Conservation (phyloP, 768 basidiomycete species). For the Mycena amicta region DNA sequence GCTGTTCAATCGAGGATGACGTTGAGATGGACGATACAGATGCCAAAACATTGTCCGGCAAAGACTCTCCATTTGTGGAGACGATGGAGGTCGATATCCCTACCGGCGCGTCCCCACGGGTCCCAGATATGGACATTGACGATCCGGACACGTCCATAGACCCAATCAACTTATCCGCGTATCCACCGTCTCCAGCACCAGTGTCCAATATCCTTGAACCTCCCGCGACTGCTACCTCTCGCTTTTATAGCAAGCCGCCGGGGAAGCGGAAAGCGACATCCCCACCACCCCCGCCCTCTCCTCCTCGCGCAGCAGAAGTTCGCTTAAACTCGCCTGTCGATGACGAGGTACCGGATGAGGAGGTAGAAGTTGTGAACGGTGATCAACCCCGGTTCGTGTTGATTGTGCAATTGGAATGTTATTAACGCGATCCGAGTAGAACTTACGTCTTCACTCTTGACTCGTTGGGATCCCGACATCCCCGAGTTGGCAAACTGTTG, state of each 20-base stretch:
- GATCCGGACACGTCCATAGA: conserved; percentile 12
- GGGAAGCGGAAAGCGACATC: conserved; percentile 17
- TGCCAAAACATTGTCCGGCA: not conserved
- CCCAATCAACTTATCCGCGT: conserved; percentile 3
- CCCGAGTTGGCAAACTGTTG: conserved; percentile 62
- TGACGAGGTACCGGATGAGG: conserved; percentile 15
- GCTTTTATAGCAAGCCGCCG: conserved; percentile 17
- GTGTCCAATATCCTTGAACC: not conserved
- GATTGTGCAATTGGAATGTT: not conserved
- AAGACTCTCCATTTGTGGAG: conserved; percentile 9
- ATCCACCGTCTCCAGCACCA: not conserved
- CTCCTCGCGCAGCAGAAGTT: conserved; percentile 3
- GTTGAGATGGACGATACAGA: not conserved
- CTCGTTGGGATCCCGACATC: conserved; percentile 79
- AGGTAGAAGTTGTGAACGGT: conserved; percentile 32
- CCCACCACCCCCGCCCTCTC: conserved; percentile 2
- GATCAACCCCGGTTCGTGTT: conserved; percentile 19
- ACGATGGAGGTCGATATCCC: conserved; percentile 4
- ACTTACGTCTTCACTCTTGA: conserved; percentile 89
- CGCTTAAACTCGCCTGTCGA: conserved; percentile 1
- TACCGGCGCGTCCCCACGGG: not conserved
- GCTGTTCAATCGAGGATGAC: conserved; percentile 17
- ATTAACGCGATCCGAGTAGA: conserved; percentile 40
- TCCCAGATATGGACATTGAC: not conserved
- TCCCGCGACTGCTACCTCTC: not conserved